A percentile compares a stretch with the other conserved stretches of the same genome.
Conservation (phyloP, 139 green algal species). For the Bryopsis sp. region DNA sequence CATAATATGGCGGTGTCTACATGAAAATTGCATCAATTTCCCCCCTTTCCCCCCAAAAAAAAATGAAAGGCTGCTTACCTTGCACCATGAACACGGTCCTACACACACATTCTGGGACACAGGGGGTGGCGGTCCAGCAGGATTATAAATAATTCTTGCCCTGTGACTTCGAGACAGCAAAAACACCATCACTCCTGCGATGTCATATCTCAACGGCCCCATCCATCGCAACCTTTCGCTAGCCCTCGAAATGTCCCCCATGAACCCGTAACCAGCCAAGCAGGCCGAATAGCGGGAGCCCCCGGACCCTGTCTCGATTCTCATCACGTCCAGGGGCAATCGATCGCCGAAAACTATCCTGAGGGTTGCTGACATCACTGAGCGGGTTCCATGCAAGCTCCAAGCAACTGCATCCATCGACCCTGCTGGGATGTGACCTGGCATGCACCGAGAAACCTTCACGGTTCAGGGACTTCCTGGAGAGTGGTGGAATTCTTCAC, state of each 20-base stretch:
- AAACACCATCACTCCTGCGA: conserved; percentile 39
- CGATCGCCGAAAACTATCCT: conserved; percentile 78
- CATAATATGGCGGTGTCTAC: neutral
- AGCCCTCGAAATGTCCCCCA: conserved; percentile 66
- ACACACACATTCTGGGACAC: neutral
- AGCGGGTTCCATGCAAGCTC: conserved; percentile 67
- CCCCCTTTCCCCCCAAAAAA: too few species aligned
- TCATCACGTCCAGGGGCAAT: conserved; percentile 62
- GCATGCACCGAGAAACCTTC: too few species aligned
- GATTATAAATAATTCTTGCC: conserved; percentile 28
- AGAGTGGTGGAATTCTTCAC: too few species aligned
- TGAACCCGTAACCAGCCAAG: conserved; percentile 63
- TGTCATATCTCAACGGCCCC: conserved; percentile 43
- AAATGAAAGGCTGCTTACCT: too few species aligned
- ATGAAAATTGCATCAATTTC: neutral
- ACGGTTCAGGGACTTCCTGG: too few species aligned
- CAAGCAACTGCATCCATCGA: conserved; percentile 80
- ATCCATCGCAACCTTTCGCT: conserved; percentile 36
- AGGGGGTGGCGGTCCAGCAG: conserved; percentile 8
- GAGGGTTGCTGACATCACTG: conserved; percentile 56
- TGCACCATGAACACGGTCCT: neutral
- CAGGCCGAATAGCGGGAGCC: conserved; percentile 31
- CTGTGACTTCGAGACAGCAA: conserved; percentile 30
- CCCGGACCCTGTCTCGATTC: conserved; percentile 21
- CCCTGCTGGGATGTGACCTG: conserved; percentile 72